phyloP scores from a whole-genome alignment of 2,329 filamentous ascomycete species.

The Ceratocystis colombiana region DNA sequence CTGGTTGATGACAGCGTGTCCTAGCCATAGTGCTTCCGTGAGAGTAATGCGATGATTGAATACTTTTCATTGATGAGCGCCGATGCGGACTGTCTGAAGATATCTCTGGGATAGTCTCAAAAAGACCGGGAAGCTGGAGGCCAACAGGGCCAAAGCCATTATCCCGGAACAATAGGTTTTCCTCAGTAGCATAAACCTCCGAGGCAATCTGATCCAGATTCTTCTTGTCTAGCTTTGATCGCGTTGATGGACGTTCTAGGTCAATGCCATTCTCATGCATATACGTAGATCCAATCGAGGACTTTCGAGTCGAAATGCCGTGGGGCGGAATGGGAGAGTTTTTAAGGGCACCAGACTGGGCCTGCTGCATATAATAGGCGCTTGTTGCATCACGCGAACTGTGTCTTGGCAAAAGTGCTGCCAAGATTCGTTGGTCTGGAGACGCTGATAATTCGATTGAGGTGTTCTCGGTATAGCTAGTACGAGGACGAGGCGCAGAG shows the following conservation, averaged over 20 bases:
- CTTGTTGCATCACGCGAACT: slow-evolving; percentile 25
- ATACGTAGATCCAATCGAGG: neutral
- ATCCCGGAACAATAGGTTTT: slow-evolving; percentile 34
- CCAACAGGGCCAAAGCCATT: slow-evolving; percentile 32
- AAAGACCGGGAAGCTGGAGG: slow-evolving; percentile 32
- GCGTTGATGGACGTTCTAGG: neutral
- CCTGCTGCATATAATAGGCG: slow-evolving; percentile 25
- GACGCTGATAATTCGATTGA: slow-evolving; percentile 35
- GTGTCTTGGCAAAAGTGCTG: slow-evolving; percentile 27
- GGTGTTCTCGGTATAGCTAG: slow-evolving; percentile 38
- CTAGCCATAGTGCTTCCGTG: neutral
- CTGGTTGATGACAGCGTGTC: neutral
- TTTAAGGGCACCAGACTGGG: slow-evolving; percentile 20
- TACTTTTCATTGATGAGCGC: slow-evolving; percentile 16
- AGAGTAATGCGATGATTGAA: neutral
- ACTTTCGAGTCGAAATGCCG: neutral
- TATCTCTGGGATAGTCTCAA: slow-evolving; percentile 26
- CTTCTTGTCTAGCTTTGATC: slow-evolving; percentile 13
- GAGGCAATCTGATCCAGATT: slow-evolving; percentile 19
- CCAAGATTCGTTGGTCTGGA: slow-evolving; percentile 22
- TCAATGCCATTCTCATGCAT: neutral
- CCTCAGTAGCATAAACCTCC: slow-evolving; percentile 29
- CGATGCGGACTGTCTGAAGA: slow-evolving; percentile 22
- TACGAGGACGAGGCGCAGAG: slow-evolving; percentile 35
- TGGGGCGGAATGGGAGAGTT: slow-evolving; percentile 8